phyloP scores from a whole-genome alignment of 2,329 filamentous ascomycete genomes.

The Colletotrichum neosansevieriae region DNA sequence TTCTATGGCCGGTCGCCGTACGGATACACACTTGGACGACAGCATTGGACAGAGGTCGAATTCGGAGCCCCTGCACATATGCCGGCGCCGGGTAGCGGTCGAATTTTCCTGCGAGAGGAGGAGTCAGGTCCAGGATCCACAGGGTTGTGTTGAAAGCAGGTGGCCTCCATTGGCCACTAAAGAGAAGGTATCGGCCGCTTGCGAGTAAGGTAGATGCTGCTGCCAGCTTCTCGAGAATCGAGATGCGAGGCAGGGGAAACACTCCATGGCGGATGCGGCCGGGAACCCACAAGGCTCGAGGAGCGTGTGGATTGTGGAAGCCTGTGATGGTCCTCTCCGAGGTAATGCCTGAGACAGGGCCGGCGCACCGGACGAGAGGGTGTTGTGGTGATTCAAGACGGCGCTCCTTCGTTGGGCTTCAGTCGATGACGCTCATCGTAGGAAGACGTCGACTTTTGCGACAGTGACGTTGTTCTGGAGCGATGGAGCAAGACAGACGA shows the following conservation, averaged over 20 bases:
- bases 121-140: conserved; percentile 31
- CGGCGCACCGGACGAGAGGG: conserved; percentile 19
- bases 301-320: conserved; percentile 1
- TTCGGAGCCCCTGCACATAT: conserved; percentile 32
- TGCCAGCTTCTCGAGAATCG: not conserved
- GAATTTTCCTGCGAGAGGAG: conserved; percentile 13
- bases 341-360: conserved; percentile 26
- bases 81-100: conserved; percentile 16
- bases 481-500: conserved; percentile 18
- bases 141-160: conserved; percentile 5
- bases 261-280: not conserved
- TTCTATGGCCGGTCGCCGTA: not conserved
- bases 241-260: conserved; percentile 20
- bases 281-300: conserved; percentile 9
- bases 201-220: conserved; percentile 26
- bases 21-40: conserved; percentile 6
- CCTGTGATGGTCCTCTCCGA: conserved; percentile 28
- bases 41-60: conserved; percentile 26
- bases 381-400: conserved; percentile 23
- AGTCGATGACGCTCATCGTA: conserved; percentile 18
- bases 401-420: conserved; percentile 18
- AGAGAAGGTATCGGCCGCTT: conserved; percentile 11
- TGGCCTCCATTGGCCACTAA: conserved; percentile 30
- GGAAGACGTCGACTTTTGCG: not conserved
- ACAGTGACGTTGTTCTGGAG: conserved; percentile 31